phyloP scores from a whole-genome alignment of 768 basidiomycete genomes.

The Steccherinum ochraceum region DNA sequence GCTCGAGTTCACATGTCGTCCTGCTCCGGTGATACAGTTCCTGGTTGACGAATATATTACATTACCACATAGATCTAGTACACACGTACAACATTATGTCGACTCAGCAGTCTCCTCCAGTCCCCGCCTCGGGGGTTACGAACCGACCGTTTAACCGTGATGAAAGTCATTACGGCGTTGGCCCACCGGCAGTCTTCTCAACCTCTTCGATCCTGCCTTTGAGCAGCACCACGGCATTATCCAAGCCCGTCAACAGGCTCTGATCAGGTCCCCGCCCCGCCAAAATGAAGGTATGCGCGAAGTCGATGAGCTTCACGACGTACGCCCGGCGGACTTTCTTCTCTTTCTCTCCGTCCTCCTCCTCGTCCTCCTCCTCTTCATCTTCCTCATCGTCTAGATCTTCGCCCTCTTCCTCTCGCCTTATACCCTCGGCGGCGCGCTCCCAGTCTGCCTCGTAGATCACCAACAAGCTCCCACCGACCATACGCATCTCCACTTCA shows the following conservation, averaged over 20 bases:
- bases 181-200: no score
- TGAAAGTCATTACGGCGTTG: no score
- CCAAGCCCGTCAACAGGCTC: conserved; percentile 70
- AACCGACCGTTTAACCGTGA: no score
- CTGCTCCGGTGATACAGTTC: no score
- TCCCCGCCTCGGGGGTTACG: no score
- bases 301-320: conserved; percentile 83
- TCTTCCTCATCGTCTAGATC: conserved; percentile 33
- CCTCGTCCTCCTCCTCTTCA: conserved; percentile 20
- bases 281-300: conserved; percentile 75
- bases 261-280: conserved; percentile 73
- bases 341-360: conserved; percentile 17
- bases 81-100: no score
- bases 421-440: conserved; percentile 31
- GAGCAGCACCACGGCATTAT: conserved; percentile 57
- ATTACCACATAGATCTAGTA: no score
- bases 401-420: conserved; percentile 29
- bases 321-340: conserved; percentile 42
- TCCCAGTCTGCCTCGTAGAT: conserved; percentile 65
- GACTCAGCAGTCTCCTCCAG: no score
- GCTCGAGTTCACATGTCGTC: no score
- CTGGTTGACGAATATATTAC: no score
- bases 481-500: conserved; percentile 65
- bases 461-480: conserved; percentile 76
- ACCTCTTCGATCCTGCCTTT: conserved; percentile 49